Base-by-base conservation (phyloP, 2,329 filamentous ascomycete species). In the Acarospora socialis region DNA sequence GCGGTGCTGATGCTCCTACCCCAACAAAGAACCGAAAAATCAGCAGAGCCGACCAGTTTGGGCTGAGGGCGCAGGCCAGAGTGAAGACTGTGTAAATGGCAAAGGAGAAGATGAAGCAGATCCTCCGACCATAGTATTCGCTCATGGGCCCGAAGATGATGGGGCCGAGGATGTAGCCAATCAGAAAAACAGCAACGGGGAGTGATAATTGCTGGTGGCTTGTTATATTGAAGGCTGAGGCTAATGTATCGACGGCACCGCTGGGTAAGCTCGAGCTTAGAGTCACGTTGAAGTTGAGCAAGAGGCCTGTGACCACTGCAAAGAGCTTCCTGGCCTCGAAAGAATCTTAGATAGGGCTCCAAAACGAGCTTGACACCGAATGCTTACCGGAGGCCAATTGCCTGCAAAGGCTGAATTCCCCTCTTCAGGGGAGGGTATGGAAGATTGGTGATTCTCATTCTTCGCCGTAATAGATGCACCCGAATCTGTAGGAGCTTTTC, bases 1-100 rank as follows among this genome's bases (percentile, higher is more conserved):
- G 26, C 9, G 32, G 32, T n/a, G 32, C 32, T 21, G 32, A 18
- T 4, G 32, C 32, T 24, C 18, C 30, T n/a, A 10, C 5, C 5
- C 25, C 30, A 18, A 33, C 14, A 16, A 63, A 32, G 0, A 61
- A 49, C 0, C 61, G 53, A 30, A 65, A 63, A 4, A 57, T 41
- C 7, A 59, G 38, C 1, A 59, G 35, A 1, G 50, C 43, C 0
- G 50, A 35, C 53, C 53, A 64, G 16, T 46, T 57, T 0, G 57
- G 57, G 0, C 55, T 51, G 1, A 62, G 35, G 0, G 58, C 56
- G 30, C 30, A 10, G 17, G 20, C 30, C 15, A 32, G 9, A 7
- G 30, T 25, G 30, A 32, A 32, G 14, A 17, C 13, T 17, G 30
- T 32, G 24, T 32, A 32, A 8, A 14, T 23, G 17, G 7, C n/a